Conservation (phyloP, 805 yeast genomes). For the Starmerella sp. region DNA sequence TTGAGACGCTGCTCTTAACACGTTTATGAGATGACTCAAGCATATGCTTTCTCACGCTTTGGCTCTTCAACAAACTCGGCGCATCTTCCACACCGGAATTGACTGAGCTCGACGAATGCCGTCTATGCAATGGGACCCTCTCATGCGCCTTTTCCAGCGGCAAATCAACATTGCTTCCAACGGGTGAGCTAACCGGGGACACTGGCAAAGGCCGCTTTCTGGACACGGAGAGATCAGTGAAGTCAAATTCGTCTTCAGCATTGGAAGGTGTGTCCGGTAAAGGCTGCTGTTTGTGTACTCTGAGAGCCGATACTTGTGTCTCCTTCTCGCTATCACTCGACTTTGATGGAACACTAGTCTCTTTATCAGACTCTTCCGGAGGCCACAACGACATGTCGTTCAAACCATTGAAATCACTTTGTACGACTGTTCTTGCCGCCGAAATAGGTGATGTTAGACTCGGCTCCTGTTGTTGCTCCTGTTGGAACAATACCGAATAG, state of each 20-base stretch:
- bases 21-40: constrained; percentile 7
- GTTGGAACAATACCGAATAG: not conserved
- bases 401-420: not conserved
- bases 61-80: constrained; percentile 1
- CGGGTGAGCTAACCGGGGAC: constrained; percentile 2
- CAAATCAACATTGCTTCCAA: not conserved
- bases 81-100: not conserved
- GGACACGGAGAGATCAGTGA: not conserved
- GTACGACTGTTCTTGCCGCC: not conserved
- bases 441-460: not conserved
- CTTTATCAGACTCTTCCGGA: not conserved
- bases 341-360: not conserved
- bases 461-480: not conserved
- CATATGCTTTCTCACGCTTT: not conserved
- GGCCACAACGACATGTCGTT: not conserved
- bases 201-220: constrained; percentile 5
- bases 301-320: not conserved
- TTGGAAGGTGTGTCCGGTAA: not conserved
- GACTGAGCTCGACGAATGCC: not conserved
- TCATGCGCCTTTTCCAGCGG: not conserved
- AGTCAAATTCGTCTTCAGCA: not conserved
- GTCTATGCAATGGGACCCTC: not conserved
- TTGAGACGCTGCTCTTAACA: constrained; percentile 8
- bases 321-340: not conserved
- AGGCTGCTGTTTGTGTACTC: not conserved